These are phyloP conservation scores for Dioszegia crocea DNA, from an alignment of 768 basidiomycete species.

Conservation along the genomic window DNA sequence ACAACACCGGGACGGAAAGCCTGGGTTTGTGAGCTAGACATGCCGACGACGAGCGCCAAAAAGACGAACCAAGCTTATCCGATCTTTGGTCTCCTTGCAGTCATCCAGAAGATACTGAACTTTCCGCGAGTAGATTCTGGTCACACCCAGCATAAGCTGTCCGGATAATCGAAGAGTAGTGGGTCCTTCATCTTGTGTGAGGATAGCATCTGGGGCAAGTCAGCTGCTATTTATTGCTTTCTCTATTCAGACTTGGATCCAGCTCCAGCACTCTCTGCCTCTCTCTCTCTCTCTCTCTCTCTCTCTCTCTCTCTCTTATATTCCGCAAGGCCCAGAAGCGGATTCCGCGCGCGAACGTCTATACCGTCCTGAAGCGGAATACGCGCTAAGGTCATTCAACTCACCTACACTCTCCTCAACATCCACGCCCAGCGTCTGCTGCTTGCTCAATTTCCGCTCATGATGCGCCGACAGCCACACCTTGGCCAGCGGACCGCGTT, in stretches of 20 bases:
- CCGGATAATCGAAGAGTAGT: constrained; percentile 97
- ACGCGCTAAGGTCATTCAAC: constrained; percentile 46
- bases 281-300: too few relatives aligned
- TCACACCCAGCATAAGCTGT: constrained; percentile 91
- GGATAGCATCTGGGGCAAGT: constrained; percentile 65
- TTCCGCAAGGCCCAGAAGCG: too few relatives aligned
- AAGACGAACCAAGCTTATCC: constrained; percentile 79
- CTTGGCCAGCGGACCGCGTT: constrained; percentile 87
- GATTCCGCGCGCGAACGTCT: too few relatives aligned
- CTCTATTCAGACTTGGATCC: too few relatives aligned
- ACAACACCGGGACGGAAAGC: constrained; percentile 92
- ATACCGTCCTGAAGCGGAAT: too few relatives aligned
- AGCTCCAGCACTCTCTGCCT: too few relatives aligned
- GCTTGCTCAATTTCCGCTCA: constrained; percentile 95
- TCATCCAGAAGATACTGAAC: constrained; percentile 97
- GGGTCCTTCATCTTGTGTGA: constrained; percentile 77
- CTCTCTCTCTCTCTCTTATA: too few relatives aligned
- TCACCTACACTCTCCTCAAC: constrained; percentile 87
- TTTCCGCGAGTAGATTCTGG: constrained; percentile 94
- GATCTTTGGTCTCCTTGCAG: constrained; percentile 90
- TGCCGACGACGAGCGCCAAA: background rate
- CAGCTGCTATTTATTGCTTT: constrained; percentile 6
- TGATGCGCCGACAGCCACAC: constrained; percentile 99
- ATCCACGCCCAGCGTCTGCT: constrained; percentile 88
- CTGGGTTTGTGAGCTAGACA: constrained; percentile 50